A percentile compares a stretch with the other conserved stretches of the same genome.
Evolutionary conservation across 2,329 filamentous ascomycete genomes (phyloP).

Genomic region (Claviceps sp.): DNA sequence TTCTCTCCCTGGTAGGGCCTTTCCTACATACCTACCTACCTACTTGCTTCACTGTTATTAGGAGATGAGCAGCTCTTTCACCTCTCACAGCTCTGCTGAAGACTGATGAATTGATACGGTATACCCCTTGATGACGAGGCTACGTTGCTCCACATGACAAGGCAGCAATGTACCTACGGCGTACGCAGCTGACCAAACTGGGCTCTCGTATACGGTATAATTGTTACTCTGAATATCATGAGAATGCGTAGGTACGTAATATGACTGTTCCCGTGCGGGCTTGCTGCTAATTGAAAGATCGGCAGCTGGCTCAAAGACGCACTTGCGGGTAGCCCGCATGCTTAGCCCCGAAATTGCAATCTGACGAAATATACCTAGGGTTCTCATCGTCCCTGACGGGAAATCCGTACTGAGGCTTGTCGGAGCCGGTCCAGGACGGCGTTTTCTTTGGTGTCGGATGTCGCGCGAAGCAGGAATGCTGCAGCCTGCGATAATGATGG

Average conservation of each 20-base stretch:
- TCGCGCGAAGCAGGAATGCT: not conserved
- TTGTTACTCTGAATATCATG: not conserved
- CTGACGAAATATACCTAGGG: too few relatives aligned
- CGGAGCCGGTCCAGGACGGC: not conserved
- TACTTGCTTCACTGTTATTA: not conserved
- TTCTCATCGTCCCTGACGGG: too few relatives aligned
- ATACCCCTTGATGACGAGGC: not conserved
- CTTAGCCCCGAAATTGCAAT: too few relatives aligned
- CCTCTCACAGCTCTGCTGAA: not conserved
- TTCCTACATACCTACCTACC: not conserved
- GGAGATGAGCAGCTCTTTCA: not conserved
- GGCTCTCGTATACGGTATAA: not conserved
- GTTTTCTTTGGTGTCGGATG: not conserved
- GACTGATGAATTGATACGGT: not conserved
- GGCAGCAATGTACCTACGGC: not conserved
- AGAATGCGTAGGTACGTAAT: too few relatives aligned
- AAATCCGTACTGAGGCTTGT: too few relatives aligned
- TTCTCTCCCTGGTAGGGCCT: too few relatives aligned
- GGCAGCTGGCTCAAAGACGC: too few relatives aligned
- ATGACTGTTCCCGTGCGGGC: too few relatives aligned
- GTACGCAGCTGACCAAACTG: constrained; percentile 3
- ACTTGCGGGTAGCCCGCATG: too few relatives aligned
- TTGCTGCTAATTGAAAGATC: too few relatives aligned
- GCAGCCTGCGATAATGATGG: not conserved
- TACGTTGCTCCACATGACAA: not conserved